Evolutionary conservation across 2,329 filamentous ascomycete genomes (phyloP).

Genomic region (Cladosporium sp.): DNA sequence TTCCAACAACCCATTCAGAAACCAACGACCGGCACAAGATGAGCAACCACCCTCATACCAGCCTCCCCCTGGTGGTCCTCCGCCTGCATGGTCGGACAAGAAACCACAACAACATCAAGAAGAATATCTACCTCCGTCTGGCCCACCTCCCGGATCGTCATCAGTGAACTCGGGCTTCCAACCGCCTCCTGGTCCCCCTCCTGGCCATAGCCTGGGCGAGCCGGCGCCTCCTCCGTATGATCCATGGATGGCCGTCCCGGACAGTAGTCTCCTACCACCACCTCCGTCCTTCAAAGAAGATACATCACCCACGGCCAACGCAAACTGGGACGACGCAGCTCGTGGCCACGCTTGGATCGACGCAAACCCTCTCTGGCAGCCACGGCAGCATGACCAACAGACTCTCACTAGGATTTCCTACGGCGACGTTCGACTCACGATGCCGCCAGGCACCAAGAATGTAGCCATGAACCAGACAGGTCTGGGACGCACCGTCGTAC

Average conservation of each 20-base stretch:
- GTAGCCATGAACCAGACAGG: conserved; percentile 48
- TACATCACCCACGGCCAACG: conserved; percentile 68
- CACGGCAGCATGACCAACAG: conserved; percentile 43
- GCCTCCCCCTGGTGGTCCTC: conserved; percentile 37
- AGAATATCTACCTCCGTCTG: conserved; percentile 8
- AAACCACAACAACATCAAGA: conserved; percentile 24
- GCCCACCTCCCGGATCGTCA: conserved; percentile 36
- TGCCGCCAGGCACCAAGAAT: conserved; percentile 45
- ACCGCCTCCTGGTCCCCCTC: conserved; percentile 26
- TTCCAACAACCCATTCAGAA: conserved; percentile 26
- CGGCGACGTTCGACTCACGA: conserved; percentile 55
- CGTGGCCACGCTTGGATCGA: conserved; percentile 68
- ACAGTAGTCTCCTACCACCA: conserved; percentile 71
- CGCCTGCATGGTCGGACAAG: conserved; percentile 30
- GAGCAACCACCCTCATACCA: conserved; percentile 29
- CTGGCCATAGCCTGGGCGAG: conserved; percentile 26
- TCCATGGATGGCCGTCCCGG: conserved; percentile 73
- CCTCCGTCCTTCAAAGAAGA: conserved; percentile 70
- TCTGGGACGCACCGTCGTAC: conserved; percentile 53
- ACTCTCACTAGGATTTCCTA: conserved; percentile 50
- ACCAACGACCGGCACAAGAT: conserved; percentile 20
- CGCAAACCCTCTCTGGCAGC: conserved; percentile 59
- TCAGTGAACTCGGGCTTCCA: conserved; percentile 40
- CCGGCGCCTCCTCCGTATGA: conserved; percentile 61
- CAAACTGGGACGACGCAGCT: conserved; percentile 63